Base-by-base conservation (phyloP, 2,329 filamentous ascomycete species). In the Monilinia aucupariae region DNA sequence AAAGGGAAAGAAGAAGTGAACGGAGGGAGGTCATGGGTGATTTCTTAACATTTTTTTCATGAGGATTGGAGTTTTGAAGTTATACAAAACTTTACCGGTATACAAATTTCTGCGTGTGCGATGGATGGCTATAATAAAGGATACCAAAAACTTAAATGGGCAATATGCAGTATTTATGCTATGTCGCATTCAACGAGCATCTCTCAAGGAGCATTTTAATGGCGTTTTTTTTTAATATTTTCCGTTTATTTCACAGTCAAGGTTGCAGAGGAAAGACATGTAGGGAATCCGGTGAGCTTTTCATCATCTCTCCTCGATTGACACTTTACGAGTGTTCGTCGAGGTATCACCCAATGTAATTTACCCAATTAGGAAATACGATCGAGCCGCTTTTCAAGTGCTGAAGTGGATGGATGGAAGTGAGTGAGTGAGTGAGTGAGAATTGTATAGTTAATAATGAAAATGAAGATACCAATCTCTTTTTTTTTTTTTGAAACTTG, bases 1-100 rank as follows among this genome's bases (percentile, higher is more conserved):
- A 17, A 67, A 69, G 61, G 63, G 64, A 49, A 70, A 67, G 64
- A 68, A 66, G 60, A 67, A 61, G 10, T 61, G 50, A 61, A 22
- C 27, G 27, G 27, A 30, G 27, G 56, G 7, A 15, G 25, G 32
- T 8, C 37, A 37, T 52, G 30, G 49, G 15, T 10, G 10, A 10
- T 59, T 34, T 48, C 20, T n/a, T n/a, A 47, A 56, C 37, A 55
- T 37, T 27, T 54, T 54, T 43, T 32, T 15, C 50, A 56, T 58
- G 50, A 48, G n/a, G 43, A 30, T 45, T 37, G 51, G 37, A 37
- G 50, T 49, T 56, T 20, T n/a, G 25, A 50, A 58, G 58, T 43
- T n/a, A 25, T 39, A 22, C 25, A 17, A 34, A 41, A 50, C 27
- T 22, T 25, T 34, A 25, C 34, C 37, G 27, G 53, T 30, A 43